Evolutionary conservation across 805 yeast genomes (phyloP).

Genomic region (Metschnikowia corniflorae): DNA sequence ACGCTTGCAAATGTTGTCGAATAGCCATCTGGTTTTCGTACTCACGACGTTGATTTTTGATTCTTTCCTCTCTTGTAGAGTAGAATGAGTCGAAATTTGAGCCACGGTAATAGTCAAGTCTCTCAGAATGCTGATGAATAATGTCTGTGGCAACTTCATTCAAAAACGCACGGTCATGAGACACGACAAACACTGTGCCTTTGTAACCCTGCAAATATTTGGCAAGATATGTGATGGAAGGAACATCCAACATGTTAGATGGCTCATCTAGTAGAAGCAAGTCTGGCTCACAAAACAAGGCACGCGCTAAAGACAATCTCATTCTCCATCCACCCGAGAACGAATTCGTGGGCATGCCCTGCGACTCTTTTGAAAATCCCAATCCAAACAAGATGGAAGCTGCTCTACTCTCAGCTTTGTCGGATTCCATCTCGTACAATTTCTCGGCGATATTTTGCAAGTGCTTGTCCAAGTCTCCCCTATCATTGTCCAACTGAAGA

Average conservation of each 20-base stretch:
- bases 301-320: slow-evolving; percentile 98
- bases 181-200: slow-evolving; percentile 89
- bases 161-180: slow-evolving; percentile 95
- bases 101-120: slow-evolving; percentile 93
- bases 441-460: slow-evolving; percentile 78
- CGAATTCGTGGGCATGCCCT: slow-evolving; percentile 75
- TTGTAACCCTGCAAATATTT: slow-evolving; percentile 87
- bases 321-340: slow-evolving; percentile 99
- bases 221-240: slow-evolving; percentile 91
- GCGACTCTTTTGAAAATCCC: slow-evolving; percentile 90
- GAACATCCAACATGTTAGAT: slow-evolving; percentile 99
- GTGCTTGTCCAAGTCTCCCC: slow-evolving; percentile 77
- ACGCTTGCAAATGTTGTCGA: slow-evolving; percentile 88
- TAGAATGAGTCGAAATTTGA: slow-evolving; percentile 92
- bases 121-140: slow-evolving; percentile 94
- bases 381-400: slow-evolving; percentile 89
- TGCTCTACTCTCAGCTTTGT: slow-evolving; percentile 96
- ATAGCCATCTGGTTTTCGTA: slow-evolving; percentile 97
- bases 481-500: slow-evolving; percentile 81
- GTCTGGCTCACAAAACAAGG: slow-evolving; percentile 96
- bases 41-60: slow-evolving; percentile 88
- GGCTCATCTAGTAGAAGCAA: slow-evolving; percentile 94
- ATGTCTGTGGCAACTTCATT: slow-evolving; percentile 99
- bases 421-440: slow-evolving; percentile 89
- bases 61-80: slow-evolving; percentile 90